Evolutionary conservation across 208 protist species (phyloP), one percentile per base, ranked within the genome.

Genomic region (Trypanosoma vivax): DNA sequence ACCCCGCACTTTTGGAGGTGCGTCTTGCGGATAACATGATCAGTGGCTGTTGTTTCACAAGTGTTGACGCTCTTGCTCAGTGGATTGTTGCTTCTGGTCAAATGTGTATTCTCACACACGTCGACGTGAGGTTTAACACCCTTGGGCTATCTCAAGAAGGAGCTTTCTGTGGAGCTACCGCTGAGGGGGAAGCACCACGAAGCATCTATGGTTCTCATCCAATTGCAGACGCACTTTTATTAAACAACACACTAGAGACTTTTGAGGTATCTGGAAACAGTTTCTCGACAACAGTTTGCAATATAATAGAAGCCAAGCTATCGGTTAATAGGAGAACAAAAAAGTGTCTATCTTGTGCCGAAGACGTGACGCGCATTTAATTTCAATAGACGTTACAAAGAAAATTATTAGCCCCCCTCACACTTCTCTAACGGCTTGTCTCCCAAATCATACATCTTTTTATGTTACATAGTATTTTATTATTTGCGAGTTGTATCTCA

Each of bases 231-330:
- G 80, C 76, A 10, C 42, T 88, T 10, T 58, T 71, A 28, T 62
- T 83, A 18, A 88, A 79, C 60, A 88, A 84, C 45, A 64, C 57
- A 5, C 18, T 83, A 24, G 39, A 50, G 14, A 38, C 34, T 31
- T 28, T 88, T 34, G 35, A 77, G 16, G 39, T 88, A 0, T 21
- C 41, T 3, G 59, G 48, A 30, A 88, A 84, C 41, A 70, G 56
- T 7, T 41, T 88, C 49, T 51, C 70, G 2, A 45, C 47, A 11
- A 60, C 54, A 41, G 34, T 82, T 7, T 24, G 83, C 14, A 61
- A 70, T 50, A 73, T 66, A 16, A 49, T 82, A 31, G 70, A 70
- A 43, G 80, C 80, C 21, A 83, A 75, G 53, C 49, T 88, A 35
- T 47, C 59, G 46, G 64, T 82, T 38, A 88, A 84, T 45, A 50